Base-by-base conservation (phyloP, 1,284 basidiomycete species). In the Cryptococcus jaspeensis region DNA sequence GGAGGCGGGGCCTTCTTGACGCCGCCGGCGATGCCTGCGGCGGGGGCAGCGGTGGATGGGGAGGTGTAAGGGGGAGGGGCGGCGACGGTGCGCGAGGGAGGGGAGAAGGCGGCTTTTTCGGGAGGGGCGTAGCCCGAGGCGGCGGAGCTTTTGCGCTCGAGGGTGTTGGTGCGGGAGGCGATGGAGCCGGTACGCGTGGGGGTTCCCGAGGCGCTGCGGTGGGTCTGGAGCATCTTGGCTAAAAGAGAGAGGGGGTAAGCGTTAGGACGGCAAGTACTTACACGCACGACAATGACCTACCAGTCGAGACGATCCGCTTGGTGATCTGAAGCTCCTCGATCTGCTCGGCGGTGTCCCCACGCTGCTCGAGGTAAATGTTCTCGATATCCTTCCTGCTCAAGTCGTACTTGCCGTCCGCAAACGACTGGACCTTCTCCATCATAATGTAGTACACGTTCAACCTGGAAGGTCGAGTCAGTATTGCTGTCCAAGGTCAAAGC, bases 401-500 rank as follows among this genome's bases (percentile, higher is more conserved):
- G 63, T 94, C 89, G 75, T 89, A 94, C 72, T 89, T 91, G 57
- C 85, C 85, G 61, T 94, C 88, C 2, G 88, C 84, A 72, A 95
- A 98, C 37, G 83, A 83, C 73, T 90, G 89, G 70, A 97, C 81
- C 80, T 94, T 94, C 79, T 98, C 95, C 59, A 95, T 82, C 72
- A 96, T 86, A 58, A 95, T 81, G 77, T 96, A 97, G 78, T 87
- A 95, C 55, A 97, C 89, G 77, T 97, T 97, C 66, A 95, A 80
- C 77, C 89, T 94, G 58, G 7, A 35, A 35, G 3, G 15, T 18
- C 13, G 12, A 15, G 45, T 62, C 44, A 61, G 59, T 54, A 43
- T 62, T n/a, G 51, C 61, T 46, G 25, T 35, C 25, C 28, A 38
- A 32, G n/a, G 38, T 38, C 22, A 42, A 44, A 40, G 4, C 36